Conservation (phyloP, 345 rosid genomes). For the Salix brachista region DNA sequence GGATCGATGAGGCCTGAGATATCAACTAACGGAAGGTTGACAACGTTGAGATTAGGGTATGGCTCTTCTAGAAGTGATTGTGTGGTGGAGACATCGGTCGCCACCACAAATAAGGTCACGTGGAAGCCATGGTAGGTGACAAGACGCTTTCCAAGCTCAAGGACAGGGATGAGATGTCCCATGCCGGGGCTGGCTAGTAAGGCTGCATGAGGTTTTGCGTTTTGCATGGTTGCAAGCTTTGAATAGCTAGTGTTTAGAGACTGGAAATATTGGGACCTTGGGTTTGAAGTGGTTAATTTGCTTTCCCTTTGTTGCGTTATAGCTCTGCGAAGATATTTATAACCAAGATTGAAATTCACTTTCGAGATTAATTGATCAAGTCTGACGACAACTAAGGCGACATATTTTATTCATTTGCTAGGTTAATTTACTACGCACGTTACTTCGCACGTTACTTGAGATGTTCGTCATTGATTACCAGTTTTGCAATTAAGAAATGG, state of each 20-base stretch:
- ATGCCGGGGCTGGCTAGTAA: constrained; percentile 17
- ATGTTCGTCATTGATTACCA: too few species aligned
- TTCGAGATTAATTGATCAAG: too few species aligned
- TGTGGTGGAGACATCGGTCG: constrained; percentile 1
- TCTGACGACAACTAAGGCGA: too few species aligned
- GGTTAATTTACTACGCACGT: too few species aligned
- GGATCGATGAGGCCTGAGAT: neutral
- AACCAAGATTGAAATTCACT: too few species aligned
- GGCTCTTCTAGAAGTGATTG: neutral
- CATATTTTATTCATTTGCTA: too few species aligned
- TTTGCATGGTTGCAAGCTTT: neutral
- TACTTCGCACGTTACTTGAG: too few species aligned
- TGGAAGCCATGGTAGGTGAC: constrained; percentile 3
- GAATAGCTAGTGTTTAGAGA: neutral
- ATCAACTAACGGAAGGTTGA: constrained; percentile 4
- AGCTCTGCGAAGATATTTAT: too few species aligned
- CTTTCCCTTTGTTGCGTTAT: too few species aligned
- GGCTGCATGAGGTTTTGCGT: constrained; percentile 14
- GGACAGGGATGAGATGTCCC: constrained; percentile 16
- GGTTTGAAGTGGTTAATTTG: too few species aligned
- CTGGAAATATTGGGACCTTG: too few species aligned
- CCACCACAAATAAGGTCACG: constrained; percentile 10
- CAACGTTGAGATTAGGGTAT: neutral
- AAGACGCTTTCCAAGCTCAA: constrained; percentile 17
- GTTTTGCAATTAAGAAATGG: too few species aligned